Evolutionary conservation across 495 filamentous ascomycete species (phyloP).

Genomic region (Pseudotulostoma volvatum): DNA sequence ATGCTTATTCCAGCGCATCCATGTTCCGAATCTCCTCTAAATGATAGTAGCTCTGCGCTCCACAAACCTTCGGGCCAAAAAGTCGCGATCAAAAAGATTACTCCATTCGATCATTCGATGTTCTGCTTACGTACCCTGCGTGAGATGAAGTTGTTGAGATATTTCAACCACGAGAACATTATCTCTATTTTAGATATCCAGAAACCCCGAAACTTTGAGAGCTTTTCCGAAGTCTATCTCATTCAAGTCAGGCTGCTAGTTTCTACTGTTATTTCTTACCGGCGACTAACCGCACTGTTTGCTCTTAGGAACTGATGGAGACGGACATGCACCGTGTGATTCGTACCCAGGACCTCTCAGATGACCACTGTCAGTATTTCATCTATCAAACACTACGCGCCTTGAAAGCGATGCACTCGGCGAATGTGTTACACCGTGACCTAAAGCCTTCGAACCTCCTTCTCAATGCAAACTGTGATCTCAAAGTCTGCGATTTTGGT

Average conservation of each 20-base stretch:
- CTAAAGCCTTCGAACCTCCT: constrained; percentile 94
- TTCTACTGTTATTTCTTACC: neutral
- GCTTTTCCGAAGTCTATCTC: constrained; percentile 95
- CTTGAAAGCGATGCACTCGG: constrained; percentile 97
- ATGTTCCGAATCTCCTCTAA: constrained; percentile 4
- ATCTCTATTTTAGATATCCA: constrained; percentile 99
- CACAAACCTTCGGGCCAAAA: constrained; percentile 98
- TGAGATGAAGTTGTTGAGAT: constrained; percentile 97
- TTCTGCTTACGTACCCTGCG: constrained; percentile 93
- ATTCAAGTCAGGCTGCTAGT: constrained; percentile 56
- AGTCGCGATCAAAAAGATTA: constrained; percentile 99
- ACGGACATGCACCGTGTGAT: constrained; percentile 99
- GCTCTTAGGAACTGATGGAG: constrained; percentile 88
- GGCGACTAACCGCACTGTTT: constrained; percentile 4
- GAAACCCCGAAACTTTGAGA: constrained; percentile 88
- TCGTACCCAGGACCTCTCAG: constrained; percentile 93
- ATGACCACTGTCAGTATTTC: constrained; percentile 99
- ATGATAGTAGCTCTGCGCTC: constrained; percentile 63
- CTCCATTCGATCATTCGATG: constrained; percentile 97
- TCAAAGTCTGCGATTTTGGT: constrained; percentile 98
- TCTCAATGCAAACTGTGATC: constrained; percentile 95
- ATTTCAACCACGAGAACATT: constrained; percentile 99
- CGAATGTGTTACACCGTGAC: constrained; percentile 95
- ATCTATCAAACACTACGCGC: constrained; percentile 99
- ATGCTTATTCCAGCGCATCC: constrained; percentile 18